Base-by-base conservation (phyloP, 441 rosid species). In the Adansonia gregorii region DNA sequence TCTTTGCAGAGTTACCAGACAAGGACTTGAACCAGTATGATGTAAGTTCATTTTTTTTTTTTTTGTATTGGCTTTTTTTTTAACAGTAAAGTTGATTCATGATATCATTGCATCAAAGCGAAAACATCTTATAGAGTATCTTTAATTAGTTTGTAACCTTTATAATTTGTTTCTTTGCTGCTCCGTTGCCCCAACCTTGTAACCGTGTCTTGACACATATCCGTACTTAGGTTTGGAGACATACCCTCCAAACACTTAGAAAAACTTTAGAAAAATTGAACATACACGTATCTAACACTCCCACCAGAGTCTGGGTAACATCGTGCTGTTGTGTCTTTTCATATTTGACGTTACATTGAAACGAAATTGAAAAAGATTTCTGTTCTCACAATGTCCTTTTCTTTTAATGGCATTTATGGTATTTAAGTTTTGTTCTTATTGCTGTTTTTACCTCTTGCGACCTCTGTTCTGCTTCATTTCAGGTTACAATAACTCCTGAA, bases 401-500 rank as follows among this genome's bases (percentile, higher is more conserved):
- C 80, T 79, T 82, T 55, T 80, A 46, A 24, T 78, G 76, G 75
- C 83, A 86, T 84, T 78, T 69, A 77, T 83, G 80, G 77, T 82
- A 46, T 65, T 81, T 76, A 74, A 79, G 65, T 55, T 76, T 84
- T 88, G 88, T 90, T 89, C 94, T 77, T 85, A 76, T 89, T 91
- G 90, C 86, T 89, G 88, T 82, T 85, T 82, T 85, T 68, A 66
- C 80, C 80, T 77, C 83, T 82, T 63, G 70, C 82, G 59, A 78
- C 69, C 79, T 82, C 58, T 74, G 41, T 61, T 81, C 74, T 86
- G 82, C 52, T 76, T 46, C 48, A 75, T 80, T 89, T 89, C 89
- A 96, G 99, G 99, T 96, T 56, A 93, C 94, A 74, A 94, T 96
- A 78, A 92, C 86, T 81, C 98, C 98, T 79, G 96, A 96, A 85